These are phyloP conservation scores for Russula virescens DNA, from an alignment of 768 basidiomycete species.

Conservation along the genomic window DNA sequence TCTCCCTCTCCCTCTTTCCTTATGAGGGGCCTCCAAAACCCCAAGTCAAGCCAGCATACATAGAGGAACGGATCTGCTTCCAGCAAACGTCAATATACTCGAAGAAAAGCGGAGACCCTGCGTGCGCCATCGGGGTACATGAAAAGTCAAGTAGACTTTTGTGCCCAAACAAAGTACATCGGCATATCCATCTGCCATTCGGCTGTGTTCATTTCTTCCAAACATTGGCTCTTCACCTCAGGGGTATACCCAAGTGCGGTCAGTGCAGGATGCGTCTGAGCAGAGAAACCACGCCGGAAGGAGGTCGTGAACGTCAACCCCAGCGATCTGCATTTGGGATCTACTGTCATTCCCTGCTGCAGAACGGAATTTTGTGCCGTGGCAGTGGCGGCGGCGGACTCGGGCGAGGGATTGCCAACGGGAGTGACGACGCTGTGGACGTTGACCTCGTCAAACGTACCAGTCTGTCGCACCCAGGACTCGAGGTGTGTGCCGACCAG, in stretches of 20 bases:
- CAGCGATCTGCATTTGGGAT: not conserved
- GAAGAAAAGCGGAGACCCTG: too few species aligned
- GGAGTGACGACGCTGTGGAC: conserved; percentile 6
- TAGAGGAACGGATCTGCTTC: too few species aligned
- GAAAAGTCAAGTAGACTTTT: conserved; percentile 1
- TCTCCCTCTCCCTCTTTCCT: too few species aligned
- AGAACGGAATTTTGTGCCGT: not conserved
- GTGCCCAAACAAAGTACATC: conserved; percentile 7
- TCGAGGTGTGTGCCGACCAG: not conserved
- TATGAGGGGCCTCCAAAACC: too few species aligned
- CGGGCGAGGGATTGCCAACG: not conserved
- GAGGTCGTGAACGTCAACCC: not conserved
- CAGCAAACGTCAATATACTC: too few species aligned
- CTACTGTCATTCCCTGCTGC: not conserved
- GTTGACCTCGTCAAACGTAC: conserved; percentile 11
- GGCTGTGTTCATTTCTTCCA: not conserved
- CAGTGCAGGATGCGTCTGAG: not conserved
- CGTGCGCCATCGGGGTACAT: not conserved
- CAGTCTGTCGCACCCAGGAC: conserved; percentile 1
- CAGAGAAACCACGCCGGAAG: not conserved
- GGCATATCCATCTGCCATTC: conserved; percentile 4
- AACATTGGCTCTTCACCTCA: not conserved
- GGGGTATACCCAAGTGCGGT: conserved; percentile 3
- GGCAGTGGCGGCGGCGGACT: too few species aligned
- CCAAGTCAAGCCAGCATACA: too few species aligned